Evolutionary conservation across 192 early-diverging fungal species (phyloP).

Genomic region (Gryganskiella cystojenkinii): DNA sequence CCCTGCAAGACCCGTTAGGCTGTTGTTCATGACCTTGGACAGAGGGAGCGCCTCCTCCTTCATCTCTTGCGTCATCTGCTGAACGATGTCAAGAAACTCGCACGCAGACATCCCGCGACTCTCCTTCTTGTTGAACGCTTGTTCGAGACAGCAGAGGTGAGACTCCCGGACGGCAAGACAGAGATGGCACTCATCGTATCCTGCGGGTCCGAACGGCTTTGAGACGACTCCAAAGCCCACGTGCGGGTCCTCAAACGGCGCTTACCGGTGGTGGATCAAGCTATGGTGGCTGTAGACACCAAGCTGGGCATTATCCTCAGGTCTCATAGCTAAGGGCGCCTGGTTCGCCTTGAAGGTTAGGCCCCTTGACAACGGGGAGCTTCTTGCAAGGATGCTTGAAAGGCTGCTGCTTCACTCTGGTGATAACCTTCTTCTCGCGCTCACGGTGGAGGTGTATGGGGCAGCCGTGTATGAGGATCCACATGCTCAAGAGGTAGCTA

Average conservation of each 20-base stretch:
- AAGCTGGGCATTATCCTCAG: conserved; percentile 11
- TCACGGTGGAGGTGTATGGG: conserved; percentile 27
- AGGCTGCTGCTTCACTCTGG: conserved; percentile 15
- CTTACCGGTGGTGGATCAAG: not conserved
- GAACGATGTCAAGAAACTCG: too few species aligned
- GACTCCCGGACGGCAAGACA: conserved; percentile 2
- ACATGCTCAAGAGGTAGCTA: conserved; percentile 19
- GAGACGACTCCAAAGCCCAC: not conserved
- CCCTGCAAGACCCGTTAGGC: too few species aligned
- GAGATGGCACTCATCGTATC: conserved; percentile 6
- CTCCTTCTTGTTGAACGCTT: not conserved
- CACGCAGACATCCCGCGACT: conserved; percentile 3
- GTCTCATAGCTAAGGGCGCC: conserved; percentile 12
- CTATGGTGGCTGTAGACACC: not conserved
- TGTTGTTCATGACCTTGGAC: too few species aligned
- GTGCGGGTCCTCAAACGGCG: not conserved
- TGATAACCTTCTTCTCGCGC: conserved; percentile 5
- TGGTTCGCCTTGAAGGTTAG: conserved; percentile 12
- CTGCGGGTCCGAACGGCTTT: conserved; percentile 1
- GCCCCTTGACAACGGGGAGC: conserved; percentile 12
- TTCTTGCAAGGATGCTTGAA: conserved; percentile 9
- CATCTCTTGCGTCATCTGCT: too few species aligned
- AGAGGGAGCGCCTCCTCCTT: too few species aligned
- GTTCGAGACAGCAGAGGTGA: conserved; percentile 16
- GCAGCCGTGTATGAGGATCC: conserved; percentile 11